Conservation (phyloP, 768 basidiomycete species). For the Kwoniella sp. region DNA sequence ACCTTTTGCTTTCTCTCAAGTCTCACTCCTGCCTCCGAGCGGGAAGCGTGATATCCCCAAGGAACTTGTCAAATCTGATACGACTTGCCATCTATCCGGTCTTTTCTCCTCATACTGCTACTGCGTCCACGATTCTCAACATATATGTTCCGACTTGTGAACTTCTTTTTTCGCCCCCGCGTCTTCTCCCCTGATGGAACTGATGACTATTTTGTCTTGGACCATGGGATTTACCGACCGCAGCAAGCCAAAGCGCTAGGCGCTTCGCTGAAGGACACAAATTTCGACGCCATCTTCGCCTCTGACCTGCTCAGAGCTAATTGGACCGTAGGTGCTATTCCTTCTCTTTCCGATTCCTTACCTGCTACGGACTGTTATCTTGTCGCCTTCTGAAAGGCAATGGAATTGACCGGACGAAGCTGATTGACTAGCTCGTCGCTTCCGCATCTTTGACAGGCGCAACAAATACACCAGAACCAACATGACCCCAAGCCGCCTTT, state of each 20-base stretch:
- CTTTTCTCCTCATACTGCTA: too few species aligned
- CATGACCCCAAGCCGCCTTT: slow-evolving; percentile 48
- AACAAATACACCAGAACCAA: slow-evolving; percentile 51
- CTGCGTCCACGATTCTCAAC: too few species aligned
- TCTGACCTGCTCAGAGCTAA: slow-evolving; percentile 57
- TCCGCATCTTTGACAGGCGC: slow-evolving; percentile 31
- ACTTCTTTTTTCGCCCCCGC: too few species aligned
- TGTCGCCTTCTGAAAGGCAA: too few species aligned
- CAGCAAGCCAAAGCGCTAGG: slow-evolving; percentile 58
- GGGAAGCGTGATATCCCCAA: too few species aligned
- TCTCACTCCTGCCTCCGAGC: too few species aligned
- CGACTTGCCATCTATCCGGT: too few species aligned
- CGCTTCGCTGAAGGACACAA: slow-evolving; percentile 37
- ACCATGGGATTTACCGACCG: neutral
- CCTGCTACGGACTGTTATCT: neutral
- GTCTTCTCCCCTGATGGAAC: too few species aligned
- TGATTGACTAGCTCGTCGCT: neutral
- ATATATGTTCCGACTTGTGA: too few species aligned
- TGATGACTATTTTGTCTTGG: neutral
- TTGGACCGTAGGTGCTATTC: slow-evolving; percentile 54
- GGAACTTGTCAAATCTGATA: too few species aligned
- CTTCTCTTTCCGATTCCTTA: slow-evolving; percentile 6
- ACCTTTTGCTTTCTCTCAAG: neutral
- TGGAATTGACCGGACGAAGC: too few species aligned
- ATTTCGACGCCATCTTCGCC: slow-evolving; percentile 54